These are phyloP conservation scores for Brassica cretica DNA, from an alignment of 345 rosid species.

Conservation along the genomic window DNA sequence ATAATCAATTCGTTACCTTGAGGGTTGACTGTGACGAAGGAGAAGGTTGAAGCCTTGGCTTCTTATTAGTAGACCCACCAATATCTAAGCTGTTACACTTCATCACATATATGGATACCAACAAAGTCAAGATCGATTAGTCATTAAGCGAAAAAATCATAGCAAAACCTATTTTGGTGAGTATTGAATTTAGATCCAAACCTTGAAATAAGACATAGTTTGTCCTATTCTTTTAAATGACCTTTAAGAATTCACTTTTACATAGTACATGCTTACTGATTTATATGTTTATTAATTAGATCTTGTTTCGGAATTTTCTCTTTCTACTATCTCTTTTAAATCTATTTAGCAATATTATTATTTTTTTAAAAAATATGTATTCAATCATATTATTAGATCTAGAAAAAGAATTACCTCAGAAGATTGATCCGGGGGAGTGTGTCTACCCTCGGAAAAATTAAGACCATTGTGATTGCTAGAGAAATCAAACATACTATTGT, in stretches of 20 bases:
- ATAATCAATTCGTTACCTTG: conserved; percentile 52
- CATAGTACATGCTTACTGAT: conserved; percentile 2
- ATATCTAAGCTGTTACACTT: conserved; percentile 74
- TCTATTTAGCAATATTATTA: background rate
- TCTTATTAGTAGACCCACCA: conserved; percentile 77
- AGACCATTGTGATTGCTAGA: conserved; percentile 45
- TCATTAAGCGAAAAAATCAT: background rate
- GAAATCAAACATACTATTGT: conserved; percentile 63
- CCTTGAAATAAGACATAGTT: conserved; percentile 21
- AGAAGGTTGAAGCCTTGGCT: conserved; percentile 82
- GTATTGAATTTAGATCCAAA: conserved; percentile 23
- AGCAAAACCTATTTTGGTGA: conserved; percentile 1
- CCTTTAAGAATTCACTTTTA: conserved; percentile 14
- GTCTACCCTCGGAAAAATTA: conserved; percentile 54
- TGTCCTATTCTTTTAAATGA: conserved; percentile 8
- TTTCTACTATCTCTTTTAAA: background rate
- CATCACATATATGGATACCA: conserved; percentile 18
- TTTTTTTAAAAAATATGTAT: background rate
- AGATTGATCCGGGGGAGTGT: conserved; percentile 68
- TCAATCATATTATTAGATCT: background rate
- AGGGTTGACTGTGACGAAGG: conserved; percentile 74
- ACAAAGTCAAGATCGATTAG: conserved; percentile 21
- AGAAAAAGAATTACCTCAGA: conserved; percentile 58
- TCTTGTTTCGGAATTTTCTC: conserved; percentile 1
- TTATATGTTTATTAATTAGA: background rate